Base-by-base conservation (phyloP, 352 stramenopile species). In the Phytopythium oedochilum region DNA sequence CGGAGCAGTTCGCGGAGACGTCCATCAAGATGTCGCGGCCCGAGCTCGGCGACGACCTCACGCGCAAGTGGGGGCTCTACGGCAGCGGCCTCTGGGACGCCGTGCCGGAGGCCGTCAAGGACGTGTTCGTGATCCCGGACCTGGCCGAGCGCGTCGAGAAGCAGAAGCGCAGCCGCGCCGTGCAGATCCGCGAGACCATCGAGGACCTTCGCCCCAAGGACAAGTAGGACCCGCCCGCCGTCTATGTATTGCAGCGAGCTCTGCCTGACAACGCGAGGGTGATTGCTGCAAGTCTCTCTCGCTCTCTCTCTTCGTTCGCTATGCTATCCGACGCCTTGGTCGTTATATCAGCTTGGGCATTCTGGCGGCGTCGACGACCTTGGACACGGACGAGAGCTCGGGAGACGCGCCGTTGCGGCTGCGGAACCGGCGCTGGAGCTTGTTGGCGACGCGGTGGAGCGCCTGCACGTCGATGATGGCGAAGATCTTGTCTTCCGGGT, bases 1-100 rank as follows among this genome's bases (percentile, higher is more conserved):
- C 86, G 25, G 60, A 92, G 62, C 67, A 93, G 63, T 95, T 95
- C 58, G 86, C 75, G 5, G 81, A 95, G 55, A 88, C 81, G 49
- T 78, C 70, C 25, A 71, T 93, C 53, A 78, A 83, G 57, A 88
- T 89, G 71, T 85, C 78, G 46, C 75, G 78, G n/a, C 82, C 83
- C 2, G 86, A 95, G 59, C 39, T 86, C 18, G 71, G 75, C 49
- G 74, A 91, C 71, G 79, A 88, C 48, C 70, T 77, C 39, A 83
- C 80, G 44, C 69, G 68, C 55, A 90, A 89, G 51, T 95, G 86
- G 86, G 86, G 86, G 4, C 68, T 93, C 39, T 95, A 86, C 55
- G 86, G 83, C 57, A 89, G 78, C n/a, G 86, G 86, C 28, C 58
- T 95, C 52, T 65, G 73, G 38, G 82, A 92, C 61, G 64, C 76